Base-by-base conservation (phyloP, 2,329 filamentous ascomycete species). In the Xylariaceae sp. region DNA sequence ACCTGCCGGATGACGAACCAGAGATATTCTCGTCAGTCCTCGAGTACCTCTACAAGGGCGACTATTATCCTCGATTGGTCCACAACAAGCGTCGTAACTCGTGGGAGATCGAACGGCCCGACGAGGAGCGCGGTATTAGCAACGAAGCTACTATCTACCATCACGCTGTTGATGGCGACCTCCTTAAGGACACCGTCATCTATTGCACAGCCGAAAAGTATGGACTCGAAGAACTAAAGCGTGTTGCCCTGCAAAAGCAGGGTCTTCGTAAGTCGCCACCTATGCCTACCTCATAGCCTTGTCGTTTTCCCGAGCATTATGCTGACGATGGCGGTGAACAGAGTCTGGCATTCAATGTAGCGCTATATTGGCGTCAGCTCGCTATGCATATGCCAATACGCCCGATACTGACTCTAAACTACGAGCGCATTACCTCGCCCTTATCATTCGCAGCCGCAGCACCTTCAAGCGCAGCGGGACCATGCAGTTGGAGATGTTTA, bases 401-500 rank as follows among this genome's bases (percentile, higher is more conserved):
- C 89, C 91, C 2, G 89, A 95, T 68, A 88, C 79, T 27, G 91
- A 96, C 75, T 92, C 88, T n/a, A 91, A 91, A 72, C 79, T 96
- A 51, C 82, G 91, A 56, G 90, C 90, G 29, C 91, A 96, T 72
- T 96, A 95, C 65, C 84, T 96, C 39, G 90, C 91, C 19, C 83
- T 96, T 67, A 95, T 96, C 72, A 95, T 96, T 68, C 85, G 91
- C 61, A 89, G 87, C 64, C 83, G 91, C 62, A 81, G 83, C 67
- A 95, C 89, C 2, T 96, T 96, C 74, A 96, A 95, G 78, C 81
- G 89, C 53, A 95, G 90, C 72, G 90, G 91, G 52, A 96, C 91
- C 3, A 95, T 96, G 91, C 91, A 96, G 73, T 83, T 89, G 63
- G 91, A 96, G 75, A 96, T 96, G 91, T 88, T 88, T 70, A 83